Conservation (phyloP, 352 stramenopile species). For the Plasmopara muralis region DNA sequence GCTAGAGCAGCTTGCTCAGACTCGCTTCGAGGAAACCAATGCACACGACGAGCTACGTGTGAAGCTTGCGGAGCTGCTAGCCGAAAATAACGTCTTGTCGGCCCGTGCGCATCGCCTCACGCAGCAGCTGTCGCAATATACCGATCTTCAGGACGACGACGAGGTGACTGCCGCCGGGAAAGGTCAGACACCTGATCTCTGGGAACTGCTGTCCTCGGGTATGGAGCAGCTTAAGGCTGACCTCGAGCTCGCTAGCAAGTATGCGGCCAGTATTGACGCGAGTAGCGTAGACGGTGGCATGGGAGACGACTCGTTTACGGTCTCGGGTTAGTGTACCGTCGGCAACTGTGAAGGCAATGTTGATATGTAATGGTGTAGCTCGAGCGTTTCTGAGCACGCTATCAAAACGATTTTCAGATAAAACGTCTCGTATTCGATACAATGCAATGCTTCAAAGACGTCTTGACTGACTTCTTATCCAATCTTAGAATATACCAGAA, state of each 20-base stretch:
- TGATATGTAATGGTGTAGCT: background rate
- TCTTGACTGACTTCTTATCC: no score
- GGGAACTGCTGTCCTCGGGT: conserved; percentile 77
- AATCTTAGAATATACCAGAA: no score
- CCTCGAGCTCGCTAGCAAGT: conserved; percentile 81
- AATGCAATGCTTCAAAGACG: no score
- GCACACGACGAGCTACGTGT: conserved; percentile 60
- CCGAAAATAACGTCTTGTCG: conserved; percentile 80
- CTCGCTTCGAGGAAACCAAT: conserved; percentile 59
- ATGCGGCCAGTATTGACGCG: conserved; percentile 73
- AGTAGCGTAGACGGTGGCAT: conserved; percentile 33
- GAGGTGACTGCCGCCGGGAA: conserved; percentile 40
- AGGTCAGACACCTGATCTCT: conserved; percentile 64
- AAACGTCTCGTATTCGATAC: no score
- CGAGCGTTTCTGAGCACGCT: no score
- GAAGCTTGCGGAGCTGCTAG: conserved; percentile 69
- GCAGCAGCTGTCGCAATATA: conserved; percentile 80
- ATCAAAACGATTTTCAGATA: no score
- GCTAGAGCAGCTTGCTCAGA: conserved; percentile 54
- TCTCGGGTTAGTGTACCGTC: conserved; percentile 36
- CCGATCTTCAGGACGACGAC: conserved; percentile 68
- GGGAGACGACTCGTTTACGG: conserved; percentile 51
- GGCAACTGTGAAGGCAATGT: conserved; percentile 13
- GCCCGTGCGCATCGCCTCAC: conserved; percentile 71
- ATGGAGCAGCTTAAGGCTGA: conserved; percentile 88